Base-by-base conservation (phyloP, 1,284 basidiomycete species). In the Ustilago shanxiensis region DNA sequence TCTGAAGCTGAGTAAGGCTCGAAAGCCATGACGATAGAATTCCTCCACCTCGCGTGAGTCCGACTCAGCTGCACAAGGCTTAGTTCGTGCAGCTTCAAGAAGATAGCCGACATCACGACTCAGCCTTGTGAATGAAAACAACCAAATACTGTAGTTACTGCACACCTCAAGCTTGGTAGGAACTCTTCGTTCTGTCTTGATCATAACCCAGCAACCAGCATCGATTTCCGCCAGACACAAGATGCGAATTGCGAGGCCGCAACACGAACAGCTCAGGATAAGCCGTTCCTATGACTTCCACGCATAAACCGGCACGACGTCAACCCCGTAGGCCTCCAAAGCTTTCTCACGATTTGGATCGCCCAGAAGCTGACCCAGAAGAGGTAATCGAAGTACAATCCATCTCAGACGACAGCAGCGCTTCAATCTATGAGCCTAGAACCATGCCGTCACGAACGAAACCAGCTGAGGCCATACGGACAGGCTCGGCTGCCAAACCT, bases 321-420 rank as follows among this genome's bases (percentile, higher is more conserved):
- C 52, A 53, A 55, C 24, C 60, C 62, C 61, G 66, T 26, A 75
- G 59, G 47, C 64, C 64, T 11, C 52, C 57, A 24, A 71, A 54
- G 58, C 73, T 76, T 47, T 35, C 45, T 22, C 51, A 65, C 54
- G 65, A 76, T 37, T 35, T 56, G 56, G 56, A 69, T 29, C 64
- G 60, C 9, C 73, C 73, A 28, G 41, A 64, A 24, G 52, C 66
- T 3, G 74, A 66, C 16, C 63, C 66, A 18, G 77, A 79, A 57
- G 70, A 79, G 60, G 67, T 74, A 35, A 51, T 76, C 20, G 71
- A 76, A 39, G 60, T 79, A 5, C 66, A 77, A 8, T 61, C 60
- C 18, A 60, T 79, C n/a, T 67, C 70, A 31, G 50, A 65, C 28
- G 65, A 71, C 28, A 70, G 66, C 33, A 56, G 44, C 41, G n/a